Percentiles rank a stretch among this genome's conserved stretches.
Conservation (phyloP, 768 basidiomycete genomes). For the Tricholoma sp. region DNA sequence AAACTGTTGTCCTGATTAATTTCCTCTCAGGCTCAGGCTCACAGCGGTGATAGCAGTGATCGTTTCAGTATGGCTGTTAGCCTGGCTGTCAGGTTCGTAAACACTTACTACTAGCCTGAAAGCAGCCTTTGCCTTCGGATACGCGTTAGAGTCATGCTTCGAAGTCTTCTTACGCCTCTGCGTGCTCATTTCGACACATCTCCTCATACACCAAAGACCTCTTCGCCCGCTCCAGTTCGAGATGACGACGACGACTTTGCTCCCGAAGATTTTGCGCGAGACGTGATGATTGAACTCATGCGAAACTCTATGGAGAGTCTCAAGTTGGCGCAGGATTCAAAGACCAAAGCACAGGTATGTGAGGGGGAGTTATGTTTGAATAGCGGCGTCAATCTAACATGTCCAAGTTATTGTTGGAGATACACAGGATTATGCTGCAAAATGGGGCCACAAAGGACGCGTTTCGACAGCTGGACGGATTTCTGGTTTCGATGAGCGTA, state of each 20-base stretch:
- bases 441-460: conserved; percentile 64
- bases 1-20: too few species aligned
- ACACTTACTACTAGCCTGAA: background rate
- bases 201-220: conserved; percentile 22
- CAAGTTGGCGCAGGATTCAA: conserved; percentile 47
- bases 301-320: conserved; percentile 64
- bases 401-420: conserved; percentile 55
- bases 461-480: conserved; percentile 81
- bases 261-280: conserved; percentile 70
- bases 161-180: conserved; percentile 54
- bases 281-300: conserved; percentile 70
- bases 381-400: background rate
- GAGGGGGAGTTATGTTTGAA: background rate
- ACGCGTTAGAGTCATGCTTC: conserved; percentile 38
- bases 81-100: background rate
- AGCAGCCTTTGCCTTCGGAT: background rate
- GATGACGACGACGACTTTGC: conserved; percentile 41
- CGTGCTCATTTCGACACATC: conserved; percentile 50
- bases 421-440: conserved; percentile 63
- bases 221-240: conserved; percentile 11
- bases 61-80: too few species aligned
- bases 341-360: conserved; percentile 50
- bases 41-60: too few species aligned
- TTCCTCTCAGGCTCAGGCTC: too few species aligned
- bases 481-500: conserved; percentile 67